These are phyloP conservation scores for Termitomyces eurrhizus DNA, from an alignment of 768 basidiomycete genomes.

Conservation along the genomic window DNA sequence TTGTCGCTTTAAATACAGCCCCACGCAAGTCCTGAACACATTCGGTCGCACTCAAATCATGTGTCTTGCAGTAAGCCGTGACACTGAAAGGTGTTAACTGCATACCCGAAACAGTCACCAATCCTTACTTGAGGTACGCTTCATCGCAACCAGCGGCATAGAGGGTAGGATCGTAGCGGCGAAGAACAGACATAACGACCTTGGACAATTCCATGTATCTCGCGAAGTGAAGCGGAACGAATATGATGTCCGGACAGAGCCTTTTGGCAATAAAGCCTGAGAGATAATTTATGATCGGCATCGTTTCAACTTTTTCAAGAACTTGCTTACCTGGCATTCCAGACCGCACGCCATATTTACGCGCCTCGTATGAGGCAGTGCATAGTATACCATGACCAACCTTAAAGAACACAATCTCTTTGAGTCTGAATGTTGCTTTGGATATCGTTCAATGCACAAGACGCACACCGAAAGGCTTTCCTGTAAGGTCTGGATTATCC, in stretches of 20 bases:
- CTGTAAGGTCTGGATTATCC: slow-evolving; percentile 56
- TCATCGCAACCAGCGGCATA: slow-evolving; percentile 80
- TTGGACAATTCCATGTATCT: slow-evolving; percentile 69
- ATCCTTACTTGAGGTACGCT: slow-evolving; percentile 81
- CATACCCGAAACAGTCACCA: background rate
- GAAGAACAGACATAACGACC: slow-evolving; percentile 65
- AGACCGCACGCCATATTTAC: slow-evolving; percentile 87
- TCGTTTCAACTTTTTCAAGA: background rate
- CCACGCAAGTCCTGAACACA: slow-evolving; percentile 79
- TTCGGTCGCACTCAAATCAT: slow-evolving; percentile 59
- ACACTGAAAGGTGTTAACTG: slow-evolving; percentile 45
- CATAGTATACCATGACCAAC: slow-evolving; percentile 83
- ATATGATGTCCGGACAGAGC: slow-evolving; percentile 84
- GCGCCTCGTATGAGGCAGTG: slow-evolving; percentile 91
- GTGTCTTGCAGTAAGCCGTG: slow-evolving; percentile 74
- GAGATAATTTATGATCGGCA: background rate
- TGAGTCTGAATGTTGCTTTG: background rate
- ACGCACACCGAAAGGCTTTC: slow-evolving; percentile 71
- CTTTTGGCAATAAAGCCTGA: slow-evolving; percentile 90
- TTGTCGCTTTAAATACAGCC: slow-evolving; percentile 71
- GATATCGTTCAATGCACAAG: slow-evolving; percentile 11
- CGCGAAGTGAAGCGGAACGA: slow-evolving; percentile 53
- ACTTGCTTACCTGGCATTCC: slow-evolving; percentile 81
- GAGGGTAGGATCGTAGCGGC: slow-evolving; percentile 76
- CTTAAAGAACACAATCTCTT: slow-evolving; percentile 25